phyloP scores from a whole-genome alignment of 1,284 basidiomycete species.

The Cutaneotrichosporon cavernicola region DNA sequence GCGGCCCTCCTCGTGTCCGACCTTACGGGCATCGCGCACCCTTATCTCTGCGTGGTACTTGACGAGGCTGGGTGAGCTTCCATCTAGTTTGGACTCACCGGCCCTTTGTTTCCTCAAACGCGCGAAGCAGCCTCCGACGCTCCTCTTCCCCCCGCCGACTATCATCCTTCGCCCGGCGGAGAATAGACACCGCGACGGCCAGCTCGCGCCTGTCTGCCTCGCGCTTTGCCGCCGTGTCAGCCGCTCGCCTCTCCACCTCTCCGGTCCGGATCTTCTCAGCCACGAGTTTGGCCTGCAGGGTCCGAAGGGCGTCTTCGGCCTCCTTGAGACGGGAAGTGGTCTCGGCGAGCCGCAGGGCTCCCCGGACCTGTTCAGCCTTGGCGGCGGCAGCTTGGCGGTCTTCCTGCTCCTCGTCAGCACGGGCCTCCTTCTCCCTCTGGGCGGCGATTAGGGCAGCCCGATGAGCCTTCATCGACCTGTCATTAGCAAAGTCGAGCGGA shows the following conservation, averaged over 20 bases:
- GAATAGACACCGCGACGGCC: constrained; percentile 40
- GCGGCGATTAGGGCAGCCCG: neutral
- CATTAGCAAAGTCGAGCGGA: neutral
- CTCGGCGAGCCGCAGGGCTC: constrained; percentile 22
- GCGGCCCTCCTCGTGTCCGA: constrained; percentile 47
- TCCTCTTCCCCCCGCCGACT: constrained; percentile 48
- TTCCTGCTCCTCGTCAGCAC: neutral
- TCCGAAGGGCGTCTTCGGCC: constrained; percentile 41
- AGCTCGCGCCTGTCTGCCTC: constrained; percentile 41
- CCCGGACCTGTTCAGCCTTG: neutral
- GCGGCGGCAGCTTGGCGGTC: neutral
- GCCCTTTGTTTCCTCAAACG: constrained; percentile 45
- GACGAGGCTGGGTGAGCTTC: constrained; percentile 30
- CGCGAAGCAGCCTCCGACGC: constrained; percentile 33
- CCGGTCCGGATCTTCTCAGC: constrained; percentile 41
- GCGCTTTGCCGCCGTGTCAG: constrained; percentile 4
- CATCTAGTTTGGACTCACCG: constrained; percentile 32
- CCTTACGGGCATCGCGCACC: constrained; percentile 44
- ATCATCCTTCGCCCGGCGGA: constrained; percentile 46
- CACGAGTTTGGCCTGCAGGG: constrained; percentile 47
- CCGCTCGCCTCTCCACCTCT: neutral
- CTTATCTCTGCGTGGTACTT: constrained; percentile 47
- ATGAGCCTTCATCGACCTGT: constrained; percentile 1
- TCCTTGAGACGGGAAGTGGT: constrained; percentile 36
- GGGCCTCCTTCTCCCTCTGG: neutral